These are phyloP conservation scores for Orbilia brochopaga DNA, from an alignment of 2,329 filamentous ascomycete species.

Conservation along the genomic window DNA sequence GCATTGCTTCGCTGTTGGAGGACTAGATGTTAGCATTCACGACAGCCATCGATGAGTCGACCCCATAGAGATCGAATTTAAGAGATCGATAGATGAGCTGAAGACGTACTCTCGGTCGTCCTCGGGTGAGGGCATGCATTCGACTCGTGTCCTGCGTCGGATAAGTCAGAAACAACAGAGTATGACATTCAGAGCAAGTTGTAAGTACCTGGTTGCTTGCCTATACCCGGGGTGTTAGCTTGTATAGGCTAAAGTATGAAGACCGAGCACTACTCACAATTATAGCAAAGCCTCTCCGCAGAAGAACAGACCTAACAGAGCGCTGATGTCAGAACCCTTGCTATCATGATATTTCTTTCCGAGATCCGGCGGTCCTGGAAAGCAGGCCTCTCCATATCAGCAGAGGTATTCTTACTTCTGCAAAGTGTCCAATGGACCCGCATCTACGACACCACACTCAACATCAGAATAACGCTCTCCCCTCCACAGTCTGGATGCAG, in stretches of 20 bases:
- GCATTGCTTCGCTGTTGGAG: slow-evolving; percentile 84
- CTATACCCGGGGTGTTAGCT: slow-evolving; percentile 57
- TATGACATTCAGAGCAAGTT: not conserved
- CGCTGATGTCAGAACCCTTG: slow-evolving; percentile 8
- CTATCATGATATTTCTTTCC: not conserved
- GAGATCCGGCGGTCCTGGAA: not conserved
- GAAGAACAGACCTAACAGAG: slow-evolving; percentile 89
- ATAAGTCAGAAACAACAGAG: slow-evolving; percentile 28
- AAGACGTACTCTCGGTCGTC: slow-evolving; percentile 78
- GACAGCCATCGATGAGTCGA: slow-evolving; percentile 10
- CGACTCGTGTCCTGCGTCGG: slow-evolving; percentile 77
- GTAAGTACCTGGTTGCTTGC: slow-evolving; percentile 77
- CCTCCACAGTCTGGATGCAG: slow-evolving; percentile 33
- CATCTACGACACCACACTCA: slow-evolving; percentile 60
- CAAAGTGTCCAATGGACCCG: slow-evolving; percentile 64
- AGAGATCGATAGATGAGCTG: slow-evolving; percentile 5
- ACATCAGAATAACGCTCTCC: slow-evolving; percentile 57
- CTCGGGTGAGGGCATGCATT: slow-evolving; percentile 95
- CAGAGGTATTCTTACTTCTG: slow-evolving; percentile 59
- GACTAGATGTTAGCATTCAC: slow-evolving; percentile 32
- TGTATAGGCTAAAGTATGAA: slow-evolving; percentile 1
- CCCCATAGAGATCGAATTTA: slow-evolving; percentile 53
- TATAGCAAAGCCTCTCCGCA: slow-evolving; percentile 98
- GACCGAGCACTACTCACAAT: slow-evolving; percentile 73
- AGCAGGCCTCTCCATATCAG: not conserved